These are phyloP conservation scores for Lolium multiflorum DNA, from an alignment of 176 grass and related monocot species.

Conservation along the genomic window DNA sequence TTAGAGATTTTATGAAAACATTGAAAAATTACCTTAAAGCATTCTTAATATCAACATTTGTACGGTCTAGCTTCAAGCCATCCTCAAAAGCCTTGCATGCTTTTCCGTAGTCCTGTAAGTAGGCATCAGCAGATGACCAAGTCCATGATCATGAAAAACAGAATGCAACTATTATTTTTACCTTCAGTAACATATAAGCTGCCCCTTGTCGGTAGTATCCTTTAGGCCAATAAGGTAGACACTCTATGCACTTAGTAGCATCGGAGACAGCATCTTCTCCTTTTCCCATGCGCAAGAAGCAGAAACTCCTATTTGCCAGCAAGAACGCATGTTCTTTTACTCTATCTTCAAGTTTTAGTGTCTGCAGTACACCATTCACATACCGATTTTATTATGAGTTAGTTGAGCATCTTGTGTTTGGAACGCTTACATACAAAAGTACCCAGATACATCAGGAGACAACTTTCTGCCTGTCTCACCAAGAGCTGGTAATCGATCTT, in stretches of 20 bases:
- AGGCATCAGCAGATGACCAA: neutral
- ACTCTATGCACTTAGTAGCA: constrained; percentile 1
- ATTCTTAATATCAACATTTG: neutral
- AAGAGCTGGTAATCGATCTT: neutral
- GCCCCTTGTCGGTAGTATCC: constrained; percentile 12
- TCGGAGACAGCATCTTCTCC: constrained; percentile 1
- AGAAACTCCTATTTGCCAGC: constrained; percentile 5
- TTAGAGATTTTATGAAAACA: neutral
- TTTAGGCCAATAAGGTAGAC: neutral
- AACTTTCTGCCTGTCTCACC: neutral
- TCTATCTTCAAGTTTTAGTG: neutral
- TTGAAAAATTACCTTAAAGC: neutral
- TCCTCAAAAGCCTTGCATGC: constrained; percentile 22
- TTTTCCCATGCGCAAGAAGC: constrained; percentile 7
- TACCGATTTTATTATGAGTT: neutral
- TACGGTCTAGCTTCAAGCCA: constrained; percentile 17
- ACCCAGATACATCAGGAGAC: neutral
- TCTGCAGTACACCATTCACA: neutral
- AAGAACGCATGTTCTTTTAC: neutral
- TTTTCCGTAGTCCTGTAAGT: constrained; percentile 10
- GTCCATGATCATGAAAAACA: neutral
- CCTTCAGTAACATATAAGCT: neutral
- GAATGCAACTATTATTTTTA: neutral
- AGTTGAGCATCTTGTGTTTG: neutral
- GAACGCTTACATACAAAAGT: neutral